phyloP scores from a whole-genome alignment of 306 rosid species.

The Prunus persica region Prunus_persica_NCBIv2 NC_034016.1:3769501-3770000 shows the following conservation, averaged over 20 bases:
- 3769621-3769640: background rate
- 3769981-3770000: background rate
- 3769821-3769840: constrained; percentile 86
- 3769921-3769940: background rate
- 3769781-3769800: constrained; percentile 68
- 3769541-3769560: too few species aligned
- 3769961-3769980: background rate
- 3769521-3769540: too few species aligned
- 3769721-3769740: constrained; percentile 69
- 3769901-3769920: background rate
- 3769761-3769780: constrained; percentile 79
- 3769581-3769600: too few species aligned
- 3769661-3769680: constrained; percentile 18
- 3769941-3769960: background rate
- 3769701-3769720: constrained; percentile 62
- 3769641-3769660: background rate
- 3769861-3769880: constrained; percentile 80
- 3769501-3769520: too few species aligned
- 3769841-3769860: constrained; percentile 90
- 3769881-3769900: constrained; percentile 10
- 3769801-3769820: constrained; percentile 67
- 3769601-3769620: background rate
- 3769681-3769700: constrained; percentile 67
- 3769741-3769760: constrained; percentile 73
- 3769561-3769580: too few species aligned